phyloP scores from a whole-genome alignment of 192 early-diverging fungal species.

The Pilobolus umbonatus region DNA sequence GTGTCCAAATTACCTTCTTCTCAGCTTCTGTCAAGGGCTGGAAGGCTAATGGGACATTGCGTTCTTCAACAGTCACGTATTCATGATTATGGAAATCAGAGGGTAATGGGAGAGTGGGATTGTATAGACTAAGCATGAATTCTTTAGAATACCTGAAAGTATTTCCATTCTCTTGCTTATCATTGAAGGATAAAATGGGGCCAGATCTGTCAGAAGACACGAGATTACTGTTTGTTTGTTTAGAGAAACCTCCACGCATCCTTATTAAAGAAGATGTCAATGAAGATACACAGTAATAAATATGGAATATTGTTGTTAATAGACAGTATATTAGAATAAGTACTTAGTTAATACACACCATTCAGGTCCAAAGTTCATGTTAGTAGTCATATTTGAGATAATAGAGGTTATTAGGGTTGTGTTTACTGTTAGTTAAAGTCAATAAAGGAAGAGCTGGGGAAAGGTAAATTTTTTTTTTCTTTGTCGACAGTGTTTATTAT shows the following conservation, averaged over 20 bases:
- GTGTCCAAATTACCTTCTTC: conserved; percentile 43
- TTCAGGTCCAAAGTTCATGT: conserved; percentile 81
- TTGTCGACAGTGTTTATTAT: too few relatives aligned
- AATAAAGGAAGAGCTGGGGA: too few relatives aligned
- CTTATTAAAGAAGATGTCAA: conserved; percentile 10
- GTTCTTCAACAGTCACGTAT: conserved; percentile 57
- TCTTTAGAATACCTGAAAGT: conserved; percentile 72
- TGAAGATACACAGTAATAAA: background rate
- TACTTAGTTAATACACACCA: conserved; percentile 44
- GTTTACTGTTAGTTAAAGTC: too few relatives aligned
- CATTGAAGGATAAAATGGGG: conserved; percentile 6
- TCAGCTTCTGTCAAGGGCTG: conserved; percentile 43
- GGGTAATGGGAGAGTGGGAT: conserved; percentile 45
- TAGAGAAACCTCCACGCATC: conserved; percentile 30
- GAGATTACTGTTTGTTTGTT: conserved; percentile 1
- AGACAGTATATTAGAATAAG: background rate
- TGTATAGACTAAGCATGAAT: conserved; percentile 68
- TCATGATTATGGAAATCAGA: conserved; percentile 62
- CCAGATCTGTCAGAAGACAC: background rate
- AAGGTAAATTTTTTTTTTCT: too few relatives aligned
- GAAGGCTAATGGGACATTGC: conserved; percentile 57
- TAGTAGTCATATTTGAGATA: conserved; percentile 35
- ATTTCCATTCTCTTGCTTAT: conserved; percentile 42
- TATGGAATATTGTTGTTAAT: background rate
- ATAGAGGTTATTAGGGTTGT: too few relatives aligned